Evolutionary conservation across 768 basidiomycete genomes (phyloP).

Genomic region (Pisolithus microcarpus): DNA sequence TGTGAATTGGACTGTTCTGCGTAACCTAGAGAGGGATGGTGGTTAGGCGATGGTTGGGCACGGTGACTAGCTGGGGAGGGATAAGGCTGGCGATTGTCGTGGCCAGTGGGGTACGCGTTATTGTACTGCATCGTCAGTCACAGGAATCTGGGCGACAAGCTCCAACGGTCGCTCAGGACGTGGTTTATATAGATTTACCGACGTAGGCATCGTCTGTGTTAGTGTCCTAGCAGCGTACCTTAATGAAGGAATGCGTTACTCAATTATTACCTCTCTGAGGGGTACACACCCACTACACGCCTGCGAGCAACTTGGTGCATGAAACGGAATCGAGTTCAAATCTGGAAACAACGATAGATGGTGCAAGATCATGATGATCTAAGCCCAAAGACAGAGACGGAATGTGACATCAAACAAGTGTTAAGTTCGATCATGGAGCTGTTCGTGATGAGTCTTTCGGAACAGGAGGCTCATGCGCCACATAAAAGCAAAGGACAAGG

Average conservation of each 20-base stretch:
- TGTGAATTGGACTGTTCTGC: conserved; percentile 21
- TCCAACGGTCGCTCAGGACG: conserved; percentile 4
- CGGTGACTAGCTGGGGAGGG: conserved; percentile 8
- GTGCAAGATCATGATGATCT: conserved; percentile 13
- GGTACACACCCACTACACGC: conserved; percentile 22
- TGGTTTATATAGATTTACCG: conserved; percentile 28
- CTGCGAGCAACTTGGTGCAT: conserved; percentile 27
- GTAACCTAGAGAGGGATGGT: conserved; percentile 16
- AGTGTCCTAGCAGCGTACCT: conserved; percentile 32
- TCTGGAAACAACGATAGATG: conserved; percentile 19
- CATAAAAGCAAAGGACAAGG: conserved; percentile 18
- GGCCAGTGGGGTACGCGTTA: conserved; percentile 16
- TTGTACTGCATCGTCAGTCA: conserved; percentile 21
- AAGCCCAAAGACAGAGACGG: conserved; percentile 17
- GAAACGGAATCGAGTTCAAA: conserved; percentile 13
- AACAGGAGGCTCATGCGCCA: conserved; percentile 21
- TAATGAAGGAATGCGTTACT: conserved; percentile 31
- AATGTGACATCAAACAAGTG: conserved; percentile 14
- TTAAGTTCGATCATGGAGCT: conserved; percentile 28
- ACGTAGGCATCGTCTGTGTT: conserved; percentile 29
- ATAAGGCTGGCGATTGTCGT: conserved; percentile 12
- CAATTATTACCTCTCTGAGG: conserved; percentile 31
- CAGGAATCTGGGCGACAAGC: conserved; percentile 5
- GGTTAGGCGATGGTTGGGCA: conserved; percentile 9
- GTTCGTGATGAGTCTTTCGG: conserved; percentile 24